Percentiles rank a stretch among this genome's conserved stretches.
phyloP scores from a whole-genome alignment of 164 flowering plant species.

The grape (Vitis vinifera) region ASM3070453v1 NC_081823.1:25139501-25140000 shows the following conservation, averaged over 20 bases:
- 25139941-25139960: background rate
- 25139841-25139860: conserved; percentile 78
- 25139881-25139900: background rate
- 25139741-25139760: conserved; percentile 2
- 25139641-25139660: conserved; percentile 11
- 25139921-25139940: no score
- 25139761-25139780: conserved; percentile 15
- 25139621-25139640: no score
- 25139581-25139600: conserved; percentile 4
- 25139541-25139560: conserved; percentile 13
- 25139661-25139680: conserved; percentile 16
- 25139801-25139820: conserved; percentile 51
- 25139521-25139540: conserved; percentile 17
- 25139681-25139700: conserved; percentile 34
- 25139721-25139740: conserved; percentile 89
- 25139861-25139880: conserved; percentile 7
- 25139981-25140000: background rate
- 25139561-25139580: conserved; percentile 8
- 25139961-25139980: background rate
- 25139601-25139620: background rate
- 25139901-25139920: background rate
- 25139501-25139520: conserved; percentile 22
- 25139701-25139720: conserved; percentile 52
- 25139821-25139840: conserved; percentile 91
- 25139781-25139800: conserved; percentile 28